These are phyloP conservation scores for Stephanodiscus minutulus DNA, from an alignment of 108 stramenopile genomes.

Conservation along the genomic window DNA sequence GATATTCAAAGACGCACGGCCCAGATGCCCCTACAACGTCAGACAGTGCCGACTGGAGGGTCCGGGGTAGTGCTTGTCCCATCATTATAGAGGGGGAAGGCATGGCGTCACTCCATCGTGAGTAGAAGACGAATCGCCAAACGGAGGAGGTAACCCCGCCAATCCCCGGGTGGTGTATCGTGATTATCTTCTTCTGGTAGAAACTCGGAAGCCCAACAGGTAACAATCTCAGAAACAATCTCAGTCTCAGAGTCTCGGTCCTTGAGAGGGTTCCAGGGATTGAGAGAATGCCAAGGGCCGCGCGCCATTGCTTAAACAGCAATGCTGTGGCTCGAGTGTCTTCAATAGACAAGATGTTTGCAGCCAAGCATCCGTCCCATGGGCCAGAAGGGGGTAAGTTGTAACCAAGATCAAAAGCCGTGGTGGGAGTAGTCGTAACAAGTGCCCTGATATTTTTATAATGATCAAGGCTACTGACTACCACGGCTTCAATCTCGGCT, in stretches of 20 bases:
- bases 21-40: constrained; percentile 1
- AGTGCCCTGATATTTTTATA: neutral
- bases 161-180: neutral
- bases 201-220: no score
- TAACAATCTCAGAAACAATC: no score
- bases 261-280: no score
- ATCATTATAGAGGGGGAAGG: neutral
- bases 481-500: neutral
- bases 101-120: neutral
- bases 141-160: neutral
- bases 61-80: neutral
- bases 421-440: neutral
- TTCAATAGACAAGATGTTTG: neutral
- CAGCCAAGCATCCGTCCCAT: neutral
- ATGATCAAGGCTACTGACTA: neutral
- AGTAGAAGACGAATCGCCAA: neutral
- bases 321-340: neutral
- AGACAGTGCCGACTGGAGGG: constrained; percentile 2
- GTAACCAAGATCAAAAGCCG: neutral
- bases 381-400: neutral
- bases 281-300: no score
- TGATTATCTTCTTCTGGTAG: neutral
- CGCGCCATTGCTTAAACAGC: no score
- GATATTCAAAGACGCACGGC: neutral
- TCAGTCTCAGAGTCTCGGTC: no score